Base-by-base conservation (phyloP, 805 yeast genomes). In the Metschnikowia matae region DNA sequence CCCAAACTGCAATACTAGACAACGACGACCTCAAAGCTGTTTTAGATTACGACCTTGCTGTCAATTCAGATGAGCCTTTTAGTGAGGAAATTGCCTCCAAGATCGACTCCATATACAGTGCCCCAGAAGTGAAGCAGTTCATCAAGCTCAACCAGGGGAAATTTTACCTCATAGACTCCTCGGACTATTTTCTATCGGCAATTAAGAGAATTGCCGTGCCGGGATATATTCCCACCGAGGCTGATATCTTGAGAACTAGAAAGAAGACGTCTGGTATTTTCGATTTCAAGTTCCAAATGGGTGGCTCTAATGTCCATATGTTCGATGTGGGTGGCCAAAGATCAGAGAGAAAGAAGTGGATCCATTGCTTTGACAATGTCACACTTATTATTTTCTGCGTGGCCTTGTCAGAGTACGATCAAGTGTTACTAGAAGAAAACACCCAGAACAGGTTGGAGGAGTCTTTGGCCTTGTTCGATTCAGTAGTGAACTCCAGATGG, bases 291-390 rank as follows among this genome's bases (percentile, higher is more conserved):
- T 87, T 91, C 61, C 83, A 82, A 52, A 78, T 90, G 81, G 89
- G 87, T n/a, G 74, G 74, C 6, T 60, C 73, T 20, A 69, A 67
- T 46, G 68, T 73, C 35, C 78, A 74, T 58, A 73, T 74, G 78
- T 74, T 62, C 62, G 97, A 91, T 66, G 97, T 91, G 44, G 97
- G 97, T 55, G 97, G 97, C 1, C 99, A 94, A 68, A 77, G 99
- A 60, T 83, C 95, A 3, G 99, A 94, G 71, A 83, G 99, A 48
- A 88, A 87, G 62, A 92, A 94, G 68, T 94, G 99, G 99, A 90
- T 94, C 54, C 95, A 94, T 68, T 89, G 96, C 63, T 94, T 94
- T 61, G 96, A 90, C 66, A 89, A 90, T 59, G 97, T 91, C 33
- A 87, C 96, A 0, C 75, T 87, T 43, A 85, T 91, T 46, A 88